Evolutionary conservation across 2,329 filamentous ascomycete genomes (phyloP).

Genomic region (Penicillium hesseltinei): DNA sequence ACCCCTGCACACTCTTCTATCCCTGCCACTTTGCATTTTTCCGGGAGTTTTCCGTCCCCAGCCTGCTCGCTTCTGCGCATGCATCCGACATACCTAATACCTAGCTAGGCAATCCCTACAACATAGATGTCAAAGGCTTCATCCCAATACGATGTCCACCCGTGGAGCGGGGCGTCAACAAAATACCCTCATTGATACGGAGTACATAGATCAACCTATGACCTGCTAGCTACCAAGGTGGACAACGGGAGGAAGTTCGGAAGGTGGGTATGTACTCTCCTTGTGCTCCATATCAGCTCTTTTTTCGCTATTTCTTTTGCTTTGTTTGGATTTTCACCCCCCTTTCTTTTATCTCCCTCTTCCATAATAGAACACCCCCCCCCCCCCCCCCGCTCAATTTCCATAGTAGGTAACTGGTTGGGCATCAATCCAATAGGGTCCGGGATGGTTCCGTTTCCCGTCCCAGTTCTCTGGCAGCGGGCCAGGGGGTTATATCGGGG

Average conservation of each 20-base stretch:
- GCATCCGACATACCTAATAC: background rate
- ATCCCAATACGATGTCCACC: constrained; percentile 10
- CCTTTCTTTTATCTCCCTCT: background rate
- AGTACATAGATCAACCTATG: constrained; percentile 20
- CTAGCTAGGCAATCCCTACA: background rate
- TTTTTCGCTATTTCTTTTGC: background rate
- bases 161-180: constrained; percentile 13
- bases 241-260: constrained; percentile 2
- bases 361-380: too few species aligned
- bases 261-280: constrained; percentile 1
- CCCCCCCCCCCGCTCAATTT: background rate
- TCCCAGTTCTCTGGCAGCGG: constrained; percentile 10
- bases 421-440: background rate
- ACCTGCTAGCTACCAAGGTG: constrained; percentile 6
- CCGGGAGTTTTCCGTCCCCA: background rate
- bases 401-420: background rate
- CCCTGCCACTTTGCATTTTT: background rate
- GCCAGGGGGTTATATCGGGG: constrained; percentile 3
- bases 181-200: constrained; percentile 8
- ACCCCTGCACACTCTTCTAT: background rate
- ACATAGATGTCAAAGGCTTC: background rate
- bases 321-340: background rate
- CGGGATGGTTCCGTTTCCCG: background rate
- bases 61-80: background rate
- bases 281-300: background rate